phyloP scores from a whole-genome alignment of 2,329 filamentous ascomycete species.

The Polytolypa hystricis region DNA sequence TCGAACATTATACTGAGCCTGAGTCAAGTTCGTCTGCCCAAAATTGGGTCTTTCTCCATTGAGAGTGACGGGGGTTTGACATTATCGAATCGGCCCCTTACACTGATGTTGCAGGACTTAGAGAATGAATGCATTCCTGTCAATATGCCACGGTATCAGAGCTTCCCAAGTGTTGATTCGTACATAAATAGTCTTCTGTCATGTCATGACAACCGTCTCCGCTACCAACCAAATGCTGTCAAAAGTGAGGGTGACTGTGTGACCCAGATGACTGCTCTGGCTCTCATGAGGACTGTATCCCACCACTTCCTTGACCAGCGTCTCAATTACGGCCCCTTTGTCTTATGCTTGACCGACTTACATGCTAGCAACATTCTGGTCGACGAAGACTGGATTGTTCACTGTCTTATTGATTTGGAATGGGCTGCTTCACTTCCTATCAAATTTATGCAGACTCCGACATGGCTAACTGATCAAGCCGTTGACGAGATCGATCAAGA shows the following conservation, averaged over 20 bases:
- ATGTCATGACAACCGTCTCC: slow-evolving; percentile 16
- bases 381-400: slow-evolving; percentile 25
- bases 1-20: slow-evolving; percentile 10
- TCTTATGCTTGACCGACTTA: slow-evolving; percentile 24
- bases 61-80: slow-evolving; percentile 12
- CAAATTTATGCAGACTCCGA: slow-evolving; percentile 20
- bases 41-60: slow-evolving; percentile 16
- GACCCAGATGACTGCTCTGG: slow-evolving; percentile 8
- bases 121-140: slow-evolving; percentile 17
- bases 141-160: slow-evolving; percentile 14
- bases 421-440: slow-evolving; percentile 21
- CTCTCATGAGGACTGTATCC: slow-evolving; percentile 17
- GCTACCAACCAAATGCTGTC: slow-evolving; percentile 16
- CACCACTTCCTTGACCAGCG: slow-evolving; percentile 19
- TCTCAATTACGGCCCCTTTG: slow-evolving; percentile 23
- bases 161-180: slow-evolving; percentile 16
- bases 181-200: slow-evolving; percentile 16
- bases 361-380: slow-evolving; percentile 22
- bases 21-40: slow-evolving; percentile 8
- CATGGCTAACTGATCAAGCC: slow-evolving; percentile 20
- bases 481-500: slow-evolving; percentile 10
- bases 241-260: slow-evolving; percentile 7
- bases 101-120: slow-evolving; percentile 13
- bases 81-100: slow-evolving; percentile 16
- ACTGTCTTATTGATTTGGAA: slow-evolving; percentile 25